Base-by-base conservation (phyloP, 805 yeast genomes). In the Candida nonsorbophila region DNA sequence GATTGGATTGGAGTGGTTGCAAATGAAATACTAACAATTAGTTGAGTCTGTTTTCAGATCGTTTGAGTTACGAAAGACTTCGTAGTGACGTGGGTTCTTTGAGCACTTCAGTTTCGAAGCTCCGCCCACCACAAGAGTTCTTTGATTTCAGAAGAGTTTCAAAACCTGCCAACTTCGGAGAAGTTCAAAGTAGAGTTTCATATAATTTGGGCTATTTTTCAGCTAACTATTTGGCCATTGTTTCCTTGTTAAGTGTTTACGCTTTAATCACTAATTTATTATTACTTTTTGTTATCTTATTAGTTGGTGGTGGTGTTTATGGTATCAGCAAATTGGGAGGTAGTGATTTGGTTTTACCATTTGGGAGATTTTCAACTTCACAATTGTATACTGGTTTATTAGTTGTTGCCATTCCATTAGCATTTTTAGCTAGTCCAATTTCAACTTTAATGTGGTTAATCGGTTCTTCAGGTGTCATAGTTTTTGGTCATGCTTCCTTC, bases 51-150 rank as follows among this genome's bases (percentile, higher is more conserved):
- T 33, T 39, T 21, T 36, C 44, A 2, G 44, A 39, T 7, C 27
- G 44, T 26, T 30, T 39, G 14, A 39, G 28, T 22, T 36, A 72
- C 14, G 84, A 44, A 16, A 37, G 51, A 29, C 40, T 53, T 33
- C 53, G 67, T 58, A 50, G 51, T 23, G 79, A 74, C 40, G 58
- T 76, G 14, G 61, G 58, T 22, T 42, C 77, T 3, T 43, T 90
- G 28, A 85, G 81, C 50, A 49, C 69, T 21, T 74, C 79, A 39
- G 65, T 87, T 38, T 59, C 92, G 27, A 74, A 83, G 46, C 57
- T 92, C 37, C 80, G 84, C 51, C 85, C 97, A 20, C 88, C 94
- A 23, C 92, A 82, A 57, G 98, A 92, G 55, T 92, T 92, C 53
- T 85, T 92, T 51, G 97, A 92, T 54, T 60, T 84, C 50, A 83